Evolutionary conservation across 768 basidiomycete genomes (phyloP), one percentile per base, ranked within the genome.

Genomic region (Kwoniella mangroviensis): DNA sequence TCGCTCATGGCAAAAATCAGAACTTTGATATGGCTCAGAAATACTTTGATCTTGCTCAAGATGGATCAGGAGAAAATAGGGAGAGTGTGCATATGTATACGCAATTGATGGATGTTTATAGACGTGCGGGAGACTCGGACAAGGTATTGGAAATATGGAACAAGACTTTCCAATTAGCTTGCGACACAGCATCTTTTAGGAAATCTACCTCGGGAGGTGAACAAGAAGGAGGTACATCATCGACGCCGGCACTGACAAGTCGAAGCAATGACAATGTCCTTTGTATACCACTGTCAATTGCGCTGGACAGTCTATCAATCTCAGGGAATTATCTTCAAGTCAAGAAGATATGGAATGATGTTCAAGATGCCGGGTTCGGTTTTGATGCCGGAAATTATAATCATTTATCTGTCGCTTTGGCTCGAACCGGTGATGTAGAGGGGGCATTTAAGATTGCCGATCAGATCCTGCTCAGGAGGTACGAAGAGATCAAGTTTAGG

Each of bases 351-450:
- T 98, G 96, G 94, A 84, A 85, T n/a, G 79, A 84, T 40, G 86
- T 92, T 60, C 87, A 87, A 69, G 73, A 82, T 12, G 82, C 85
- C 11, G 92, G 92, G 1, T 91, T 95, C 74, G 86, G 86, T 13
- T 93, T 94, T 80, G 92, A 95, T 79, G 87, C 91, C 13, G 89
- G 91, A 75, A 98, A 97, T 81, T 98, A 93, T 92, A 97, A 96
- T 77, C 89, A 92, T 75, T 86, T 97, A 28, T 87, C 86, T 26
- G 85, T 90, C 11, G 90, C 89, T 15, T 86, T 95, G 24, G 85
- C 93, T 49, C 89, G 91, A 40, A 92, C 91, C 0, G 92, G 92
- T 26, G 88, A 94, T 76, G 84, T 89, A n/a, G 89, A 90, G 74
- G 90, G 90, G 55, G 93, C 92, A 10, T 94, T 95, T 82, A 89